phyloP scores from a whole-genome alignment of 371 early-diverging fungal species.

The Cokeromyces recurvatus region DNA sequence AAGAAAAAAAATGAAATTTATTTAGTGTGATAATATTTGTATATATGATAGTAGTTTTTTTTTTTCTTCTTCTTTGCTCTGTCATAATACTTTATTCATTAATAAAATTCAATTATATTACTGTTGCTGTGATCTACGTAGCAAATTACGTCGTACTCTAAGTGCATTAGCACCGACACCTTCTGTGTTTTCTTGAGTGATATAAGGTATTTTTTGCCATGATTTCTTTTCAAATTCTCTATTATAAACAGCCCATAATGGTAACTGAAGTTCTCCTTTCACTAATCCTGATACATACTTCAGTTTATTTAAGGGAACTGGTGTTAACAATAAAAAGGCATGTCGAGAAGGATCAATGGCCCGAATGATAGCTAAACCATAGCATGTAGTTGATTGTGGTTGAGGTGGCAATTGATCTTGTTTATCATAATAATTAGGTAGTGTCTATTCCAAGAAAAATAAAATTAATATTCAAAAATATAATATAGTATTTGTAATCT shows the following conservation, averaged over 20 bases:
- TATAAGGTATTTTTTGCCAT: conserved; percentile 48
- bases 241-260: conserved; percentile 42
- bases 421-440: conserved; percentile 54
- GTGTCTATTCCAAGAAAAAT: conserved; percentile 11
- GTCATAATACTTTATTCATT: no score
- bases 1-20: no score
- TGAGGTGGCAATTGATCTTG: conserved; percentile 43
- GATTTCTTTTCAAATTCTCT: conserved; percentile 26
- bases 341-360: conserved; percentile 60
- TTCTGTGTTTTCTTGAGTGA: conserved; percentile 29
- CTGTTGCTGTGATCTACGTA: conserved; percentile 19
- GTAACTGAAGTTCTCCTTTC: conserved; percentile 53
- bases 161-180: conserved; percentile 34
- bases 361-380: conserved; percentile 73
- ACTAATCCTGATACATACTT: conserved; percentile 57
- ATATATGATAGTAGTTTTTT: no score
- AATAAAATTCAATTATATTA: no score
- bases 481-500: no score
- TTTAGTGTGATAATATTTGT: no score
- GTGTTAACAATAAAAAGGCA: conserved; percentile 61
- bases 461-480: background rate
- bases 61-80: no score
- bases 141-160: conserved; percentile 32
- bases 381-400: conserved; percentile 51
- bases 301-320: conserved; percentile 45